These are phyloP conservation scores for Pisolithus thermaeus DNA, from an alignment of 1,284 basidiomycete species.

Conservation along the genomic window DNA sequence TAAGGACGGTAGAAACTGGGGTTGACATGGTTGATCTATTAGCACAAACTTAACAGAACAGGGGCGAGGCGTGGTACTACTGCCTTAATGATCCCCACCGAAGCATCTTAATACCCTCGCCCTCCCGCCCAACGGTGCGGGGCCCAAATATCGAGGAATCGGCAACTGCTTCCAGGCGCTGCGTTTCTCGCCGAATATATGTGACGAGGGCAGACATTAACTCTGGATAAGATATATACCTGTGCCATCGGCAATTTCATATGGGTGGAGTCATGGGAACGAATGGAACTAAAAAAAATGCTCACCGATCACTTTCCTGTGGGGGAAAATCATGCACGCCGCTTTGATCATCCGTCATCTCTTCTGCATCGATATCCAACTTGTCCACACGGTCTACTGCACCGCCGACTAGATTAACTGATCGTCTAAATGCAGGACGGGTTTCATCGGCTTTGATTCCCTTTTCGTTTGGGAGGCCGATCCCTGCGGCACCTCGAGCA, in stretches of 20 bases:
- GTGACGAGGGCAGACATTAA: constrained; percentile 72
- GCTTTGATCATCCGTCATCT: constrained; percentile 56
- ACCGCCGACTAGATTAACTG: constrained; percentile 63
- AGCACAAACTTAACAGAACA: neutral
- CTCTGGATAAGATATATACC: constrained; percentile 72
- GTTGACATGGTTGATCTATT: neutral
- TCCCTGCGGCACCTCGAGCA: constrained; percentile 65
- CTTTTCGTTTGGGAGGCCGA: constrained; percentile 33
- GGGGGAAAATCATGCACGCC: constrained; percentile 68
- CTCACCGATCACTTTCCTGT: constrained; percentile 37
- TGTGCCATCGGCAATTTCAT: constrained; percentile 28
- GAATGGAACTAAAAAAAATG: neutral
- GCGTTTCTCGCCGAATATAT: constrained; percentile 76
- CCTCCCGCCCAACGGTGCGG: constrained; percentile 20
- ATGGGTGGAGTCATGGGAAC: neutral
- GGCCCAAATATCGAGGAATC: constrained; percentile 63
- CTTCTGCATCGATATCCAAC: constrained; percentile 52
- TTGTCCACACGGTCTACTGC: constrained; percentile 52
- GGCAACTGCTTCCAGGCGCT: constrained; percentile 63
- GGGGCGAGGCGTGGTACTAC: neutral
- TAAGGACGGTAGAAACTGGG: neutral
- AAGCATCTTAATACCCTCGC: constrained; percentile 20
- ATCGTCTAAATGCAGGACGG: constrained; percentile 40
- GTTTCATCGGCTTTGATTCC: neutral
- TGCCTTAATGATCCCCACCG: constrained; percentile 17